These are phyloP conservation scores for Moniliophthora roreri DNA, from an alignment of 1,284 basidiomycete genomes.

Conservation along the genomic window DNA sequence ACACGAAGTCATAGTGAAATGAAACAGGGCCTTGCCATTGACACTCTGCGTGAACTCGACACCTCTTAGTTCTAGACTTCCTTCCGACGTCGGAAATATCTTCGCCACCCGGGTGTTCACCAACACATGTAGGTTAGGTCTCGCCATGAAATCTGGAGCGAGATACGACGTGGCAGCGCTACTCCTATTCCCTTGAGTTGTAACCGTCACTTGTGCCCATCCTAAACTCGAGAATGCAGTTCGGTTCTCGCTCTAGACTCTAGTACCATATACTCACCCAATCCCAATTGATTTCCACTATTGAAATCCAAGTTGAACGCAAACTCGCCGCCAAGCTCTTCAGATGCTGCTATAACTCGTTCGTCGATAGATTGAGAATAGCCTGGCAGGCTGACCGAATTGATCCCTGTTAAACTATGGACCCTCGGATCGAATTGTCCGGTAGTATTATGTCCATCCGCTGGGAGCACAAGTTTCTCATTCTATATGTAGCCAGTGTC, in stretches of 20 bases:
- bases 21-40: conserved; percentile 16
- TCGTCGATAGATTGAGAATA: conserved; percentile 30
- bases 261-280: conserved; percentile 26
- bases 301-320: conserved; percentile 40
- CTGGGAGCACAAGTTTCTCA: conserved; percentile 26
- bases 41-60: conserved; percentile 30
- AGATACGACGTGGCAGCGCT: conserved; percentile 11
- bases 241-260: neutral
- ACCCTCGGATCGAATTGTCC: conserved; percentile 28
- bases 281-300: conserved; percentile 33
- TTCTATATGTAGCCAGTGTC: conserved; percentile 18
- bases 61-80: conserved; percentile 26
- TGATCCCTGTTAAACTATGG: conserved; percentile 31
- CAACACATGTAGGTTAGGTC: conserved; percentile 21
- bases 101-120: conserved; percentile 15
- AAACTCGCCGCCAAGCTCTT: conserved; percentile 30
- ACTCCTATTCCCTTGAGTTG: conserved; percentile 2
- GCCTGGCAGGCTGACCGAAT: conserved; percentile 34
- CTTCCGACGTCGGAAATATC: conserved; percentile 7
- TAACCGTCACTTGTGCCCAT: conserved; percentile 30
- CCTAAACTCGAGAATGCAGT: conserved; percentile 22
- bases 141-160: neutral
- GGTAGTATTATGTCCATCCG: conserved; percentile 29
- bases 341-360: conserved; percentile 30
- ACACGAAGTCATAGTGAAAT: neutral